These are phyloP conservation scores for Coniochaeta ligniaria DNA, from an alignment of 2,329 filamentous ascomycete species.

Conservation along the genomic window DNA sequence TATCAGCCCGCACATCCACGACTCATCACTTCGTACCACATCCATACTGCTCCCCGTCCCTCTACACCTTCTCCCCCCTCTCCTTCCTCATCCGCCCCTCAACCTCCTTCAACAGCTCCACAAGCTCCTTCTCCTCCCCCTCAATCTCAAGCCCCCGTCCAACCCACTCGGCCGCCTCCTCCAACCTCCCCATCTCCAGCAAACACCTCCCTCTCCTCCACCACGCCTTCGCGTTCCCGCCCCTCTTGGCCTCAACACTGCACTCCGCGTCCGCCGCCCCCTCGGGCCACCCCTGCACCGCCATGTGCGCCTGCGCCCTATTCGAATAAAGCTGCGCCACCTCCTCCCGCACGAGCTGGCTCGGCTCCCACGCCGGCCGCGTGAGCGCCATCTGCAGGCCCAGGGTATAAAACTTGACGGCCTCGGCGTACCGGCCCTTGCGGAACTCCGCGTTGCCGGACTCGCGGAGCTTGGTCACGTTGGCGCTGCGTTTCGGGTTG, in stretches of 20 bases:
- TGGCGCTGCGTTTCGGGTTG: constrained; percentile 83
- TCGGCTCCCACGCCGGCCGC: constrained; percentile 83
- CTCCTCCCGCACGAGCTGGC: constrained; percentile 78
- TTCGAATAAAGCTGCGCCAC: constrained; percentile 74
- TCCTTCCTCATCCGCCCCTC: constrained; percentile 36
- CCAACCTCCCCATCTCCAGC: constrained; percentile 80
- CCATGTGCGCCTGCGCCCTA: constrained; percentile 86
- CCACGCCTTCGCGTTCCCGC: constrained; percentile 91
- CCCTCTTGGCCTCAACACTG: constrained; percentile 79
- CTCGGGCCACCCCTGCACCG: constrained; percentile 72
- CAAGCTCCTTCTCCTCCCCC: constrained; percentile 59
- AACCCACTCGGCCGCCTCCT: constrained; percentile 78
- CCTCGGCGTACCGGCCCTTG: constrained; percentile 67
- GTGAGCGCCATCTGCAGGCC: constrained; percentile 82
- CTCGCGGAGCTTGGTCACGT: constrained; percentile 87
- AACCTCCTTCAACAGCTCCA: constrained; percentile 57
- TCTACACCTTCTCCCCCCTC: constrained; percentile 18
- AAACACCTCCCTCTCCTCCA: constrained; percentile 81
- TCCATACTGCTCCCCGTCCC: not conserved
- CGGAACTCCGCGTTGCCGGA: constrained; percentile 76
- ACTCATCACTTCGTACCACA: no score
- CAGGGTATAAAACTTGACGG: constrained; percentile 74
- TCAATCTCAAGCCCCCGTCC: constrained; percentile 75
- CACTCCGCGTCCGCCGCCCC: constrained; percentile 81
- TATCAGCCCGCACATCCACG: not conserved